These are phyloP conservation scores for Sphaceloma murrayae DNA, from an alignment of 2,329 filamentous ascomycete genomes.

Conservation along the genomic window DNA sequence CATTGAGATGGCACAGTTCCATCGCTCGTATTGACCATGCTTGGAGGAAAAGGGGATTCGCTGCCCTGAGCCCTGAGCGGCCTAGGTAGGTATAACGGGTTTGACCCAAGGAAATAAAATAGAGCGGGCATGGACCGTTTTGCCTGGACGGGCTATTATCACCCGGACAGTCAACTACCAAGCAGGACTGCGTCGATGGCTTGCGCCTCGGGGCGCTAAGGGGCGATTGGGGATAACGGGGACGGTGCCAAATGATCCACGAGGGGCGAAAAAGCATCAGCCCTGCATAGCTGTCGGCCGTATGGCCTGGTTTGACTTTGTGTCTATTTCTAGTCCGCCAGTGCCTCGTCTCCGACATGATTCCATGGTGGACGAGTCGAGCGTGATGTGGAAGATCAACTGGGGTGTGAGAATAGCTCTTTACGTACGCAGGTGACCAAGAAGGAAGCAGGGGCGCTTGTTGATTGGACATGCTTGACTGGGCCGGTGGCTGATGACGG, in stretches of 20 bases:
- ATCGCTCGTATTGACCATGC: too few relatives aligned
- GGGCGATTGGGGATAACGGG: constrained; percentile 3
- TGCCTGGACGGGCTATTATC: neutral
- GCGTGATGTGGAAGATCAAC: constrained; percentile 4
- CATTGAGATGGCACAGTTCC: too few relatives aligned
- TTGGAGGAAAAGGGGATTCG: too few relatives aligned
- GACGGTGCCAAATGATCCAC: constrained; percentile 12
- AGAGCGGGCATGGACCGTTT: too few relatives aligned
- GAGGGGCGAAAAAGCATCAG: constrained; percentile 6
- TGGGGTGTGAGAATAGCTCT: constrained; percentile 7
- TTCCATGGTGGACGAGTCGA: neutral
- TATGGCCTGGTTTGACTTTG: constrained; percentile 8
- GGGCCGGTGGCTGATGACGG: neutral
- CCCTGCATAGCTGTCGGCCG: constrained; percentile 14
- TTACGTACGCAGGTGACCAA: constrained; percentile 2
- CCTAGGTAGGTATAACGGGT: too few relatives aligned
- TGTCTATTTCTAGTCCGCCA: neutral
- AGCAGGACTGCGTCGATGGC: constrained; percentile 6
- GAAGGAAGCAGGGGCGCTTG: neutral
- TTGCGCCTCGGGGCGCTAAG: constrained; percentile 6
- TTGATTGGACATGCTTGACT: constrained; percentile 4
- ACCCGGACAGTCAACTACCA: neutral
- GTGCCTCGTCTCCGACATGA: neutral
- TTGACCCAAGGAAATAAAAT: too few relatives aligned
- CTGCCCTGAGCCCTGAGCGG: too few relatives aligned